Evolutionary conservation across 192 early-diverging fungal species (phyloP), one percentile per base, ranked within the genome.

Genomic region (Dissophora globulifera): DNA sequence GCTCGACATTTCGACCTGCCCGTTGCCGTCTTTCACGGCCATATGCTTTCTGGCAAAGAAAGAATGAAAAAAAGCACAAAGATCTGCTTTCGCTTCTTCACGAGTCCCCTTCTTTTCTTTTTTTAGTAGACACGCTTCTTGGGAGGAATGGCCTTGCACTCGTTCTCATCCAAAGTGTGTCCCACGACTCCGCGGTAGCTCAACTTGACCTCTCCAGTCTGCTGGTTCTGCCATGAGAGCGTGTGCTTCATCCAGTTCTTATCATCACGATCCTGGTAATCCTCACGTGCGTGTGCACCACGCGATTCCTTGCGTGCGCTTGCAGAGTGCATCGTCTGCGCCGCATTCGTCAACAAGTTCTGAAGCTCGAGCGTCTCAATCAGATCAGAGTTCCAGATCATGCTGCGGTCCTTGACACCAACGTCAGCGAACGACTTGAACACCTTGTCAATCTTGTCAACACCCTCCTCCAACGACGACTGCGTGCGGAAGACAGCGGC

Each of bases 381-480:
- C 57, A 99, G 83, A 78, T 99, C 96, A 56, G 95, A 93, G 87
- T 99, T 99, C 97, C 97, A 99, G 84, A 97, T 96, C 86, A 99
- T 82, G 35, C 91, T 91, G 62, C 94, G 86, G 87, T 99, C 97
- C 29, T 93, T 89, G 29, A 93, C 89, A 65, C 92, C 92, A 29
- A 99, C 87, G 67, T 99, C 89, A 47, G 84, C 79, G 80, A 96
- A 91, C 29, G 87, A 80, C 66, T 87, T 72, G 50, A 87, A 95
- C 53, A 99, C 92, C 69, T 91, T 78, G 66, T 90, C 90, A 81
- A 99, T 96, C 82, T 88, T 89, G 60, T 81, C 72, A n/a, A 89
- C 89, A 80, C 96, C 97, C 82, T 96, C 93, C 78, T 95, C 91
- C 54, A 99, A 86, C 13, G 89, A 86, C 4, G 83, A 75, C 81